Conservation (phyloP, 345 rosid species). For the Triadica sebifera region DNA sequence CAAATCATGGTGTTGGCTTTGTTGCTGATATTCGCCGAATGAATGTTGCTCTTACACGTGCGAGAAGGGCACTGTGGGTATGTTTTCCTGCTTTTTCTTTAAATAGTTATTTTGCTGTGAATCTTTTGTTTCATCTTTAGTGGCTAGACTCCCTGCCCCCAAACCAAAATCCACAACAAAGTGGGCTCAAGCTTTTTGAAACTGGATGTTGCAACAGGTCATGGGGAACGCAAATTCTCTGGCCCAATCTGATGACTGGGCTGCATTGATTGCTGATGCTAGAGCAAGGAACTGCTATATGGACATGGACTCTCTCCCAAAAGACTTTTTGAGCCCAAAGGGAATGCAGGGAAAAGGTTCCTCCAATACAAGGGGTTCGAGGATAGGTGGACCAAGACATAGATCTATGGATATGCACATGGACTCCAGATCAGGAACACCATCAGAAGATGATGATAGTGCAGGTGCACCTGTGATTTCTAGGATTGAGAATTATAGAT, state of each 20-base stretch:
- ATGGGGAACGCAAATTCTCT: slow-evolving; percentile 94
- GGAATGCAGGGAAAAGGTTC: slow-evolving; percentile 56
- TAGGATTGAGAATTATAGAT: slow-evolving; percentile 60
- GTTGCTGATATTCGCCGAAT: slow-evolving; percentile 94
- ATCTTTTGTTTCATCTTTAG: neutral
- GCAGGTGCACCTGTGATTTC: slow-evolving; percentile 37
- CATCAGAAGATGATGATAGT: slow-evolving; percentile 77
- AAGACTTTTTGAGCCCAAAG: slow-evolving; percentile 55
- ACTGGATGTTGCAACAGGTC: slow-evolving; percentile 52
- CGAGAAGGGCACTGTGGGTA: slow-evolving; percentile 97
- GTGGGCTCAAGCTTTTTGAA: neutral
- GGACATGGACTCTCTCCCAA: slow-evolving; percentile 89
- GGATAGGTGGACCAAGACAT: slow-evolving; percentile 69
- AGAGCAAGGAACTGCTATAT: slow-evolving; percentile 82
- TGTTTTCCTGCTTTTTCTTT: slow-evolving; percentile 16
- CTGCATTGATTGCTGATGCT: slow-evolving; percentile 81
- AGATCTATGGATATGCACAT: slow-evolving; percentile 55
- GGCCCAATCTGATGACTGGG: slow-evolving; percentile 89
- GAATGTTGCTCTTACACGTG: slow-evolving; percentile 99
- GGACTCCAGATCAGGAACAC: slow-evolving; percentile 70
- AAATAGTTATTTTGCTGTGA: neutral
- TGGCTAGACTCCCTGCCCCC: too few species aligned
- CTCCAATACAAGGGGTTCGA: slow-evolving; percentile 58
- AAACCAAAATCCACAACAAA: too few species aligned
- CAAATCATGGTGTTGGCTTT: slow-evolving; percentile 91